A percentile compares a stretch with the other conserved stretches of the same genome.
Conservation (phyloP, 2,329 filamentous ascomycete genomes). For the Stagonosporopsis chrysanthemi region DNA sequence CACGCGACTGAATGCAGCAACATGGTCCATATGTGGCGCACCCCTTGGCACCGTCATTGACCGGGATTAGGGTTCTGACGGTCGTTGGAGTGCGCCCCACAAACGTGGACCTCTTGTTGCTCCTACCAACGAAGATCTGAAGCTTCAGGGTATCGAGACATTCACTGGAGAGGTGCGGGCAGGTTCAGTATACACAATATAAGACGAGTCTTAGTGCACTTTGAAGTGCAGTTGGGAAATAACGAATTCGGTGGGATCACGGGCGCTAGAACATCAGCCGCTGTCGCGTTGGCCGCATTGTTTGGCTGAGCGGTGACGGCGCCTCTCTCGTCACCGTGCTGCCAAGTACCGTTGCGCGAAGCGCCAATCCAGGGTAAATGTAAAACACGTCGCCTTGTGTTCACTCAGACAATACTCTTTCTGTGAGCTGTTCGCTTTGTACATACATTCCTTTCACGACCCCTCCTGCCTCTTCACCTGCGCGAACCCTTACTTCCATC, state of each 20-base stretch:
- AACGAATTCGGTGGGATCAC: slow-evolving; percentile 4
- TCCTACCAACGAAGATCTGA: slow-evolving; percentile 9
- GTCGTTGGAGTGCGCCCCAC: slow-evolving; percentile 10
- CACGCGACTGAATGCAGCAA: slow-evolving; percentile 9
- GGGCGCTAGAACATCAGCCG: slow-evolving; percentile 8
- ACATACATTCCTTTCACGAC: slow-evolving; percentile 18
- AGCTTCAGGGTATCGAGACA: not conserved
- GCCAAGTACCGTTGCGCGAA: slow-evolving; percentile 11
- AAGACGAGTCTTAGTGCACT: not conserved
- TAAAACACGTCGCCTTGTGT: slow-evolving; percentile 17
- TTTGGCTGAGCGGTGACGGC: slow-evolving; percentile 19
- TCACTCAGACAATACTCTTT: slow-evolving; percentile 12
- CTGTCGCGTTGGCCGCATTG: not conserved
- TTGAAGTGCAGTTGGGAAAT: not conserved
- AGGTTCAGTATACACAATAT: not conserved
- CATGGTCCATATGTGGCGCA: slow-evolving; percentile 3
- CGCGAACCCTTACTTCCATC: slow-evolving; percentile 5
- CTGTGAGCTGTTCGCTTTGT: slow-evolving; percentile 9
- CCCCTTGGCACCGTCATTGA: slow-evolving; percentile 17
- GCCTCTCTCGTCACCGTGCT: slow-evolving; percentile 7
- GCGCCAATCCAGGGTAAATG: slow-evolving; percentile 9
- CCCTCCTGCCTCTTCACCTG: slow-evolving; percentile 5
- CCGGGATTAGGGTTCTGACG: slow-evolving; percentile 5
- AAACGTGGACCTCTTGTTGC: slow-evolving; percentile 6
- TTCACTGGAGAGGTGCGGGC: not conserved